Evolutionary conservation across 169 alveolate genomes (phyloP), one percentile per base, ranked within the genome.

Genomic region (Plasmodium chabaudi): DNA sequence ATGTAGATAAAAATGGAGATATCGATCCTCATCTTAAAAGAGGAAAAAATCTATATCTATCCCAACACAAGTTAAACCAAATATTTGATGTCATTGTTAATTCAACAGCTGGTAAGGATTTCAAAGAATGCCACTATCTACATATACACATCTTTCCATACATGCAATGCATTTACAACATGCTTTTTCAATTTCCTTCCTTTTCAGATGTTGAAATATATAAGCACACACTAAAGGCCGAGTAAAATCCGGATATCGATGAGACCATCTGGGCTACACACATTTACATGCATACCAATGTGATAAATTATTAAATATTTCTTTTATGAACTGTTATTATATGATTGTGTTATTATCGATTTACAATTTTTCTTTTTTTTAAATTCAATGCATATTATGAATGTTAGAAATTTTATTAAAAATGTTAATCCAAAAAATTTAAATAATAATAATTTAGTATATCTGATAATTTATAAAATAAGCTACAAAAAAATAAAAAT

Each of bases 1-100:
- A 77, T 56, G 88, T 77, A 6, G 88, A 77, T 67, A 77, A 77
- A n/a, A 63, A 77, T 42, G 88, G 88, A 25, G 88, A 77, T 44
- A 75, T 77, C 25, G 88, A 77, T 15, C 69, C 49, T 42, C 77
- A 69, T 15, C 49, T 77, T 21, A 77, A 77, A 23, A 67, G 88
- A n/a, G 88, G 88, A 19, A 77, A 63, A 27, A 77, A 77, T 64
- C 68, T 77, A n/a, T 77, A 77, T 39, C 25, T 77, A 2, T 77
- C 88, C 1, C 44, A 63, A 0, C 75, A 77, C 42, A 77, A 77
- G 42, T 46, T 77, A 55, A 77, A 64, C 17, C 51, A 69, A 46
- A 47, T 77, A 25, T 77, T 64, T 57, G 88, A 77, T n/a, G 34
- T 77, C 17, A 61, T 77, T 17, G 59, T 77, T 10, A 77, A 64